Conservation (phyloP, 2,329 filamentous ascomycete genomes). For the Talaromyces marneffei region DNA sequence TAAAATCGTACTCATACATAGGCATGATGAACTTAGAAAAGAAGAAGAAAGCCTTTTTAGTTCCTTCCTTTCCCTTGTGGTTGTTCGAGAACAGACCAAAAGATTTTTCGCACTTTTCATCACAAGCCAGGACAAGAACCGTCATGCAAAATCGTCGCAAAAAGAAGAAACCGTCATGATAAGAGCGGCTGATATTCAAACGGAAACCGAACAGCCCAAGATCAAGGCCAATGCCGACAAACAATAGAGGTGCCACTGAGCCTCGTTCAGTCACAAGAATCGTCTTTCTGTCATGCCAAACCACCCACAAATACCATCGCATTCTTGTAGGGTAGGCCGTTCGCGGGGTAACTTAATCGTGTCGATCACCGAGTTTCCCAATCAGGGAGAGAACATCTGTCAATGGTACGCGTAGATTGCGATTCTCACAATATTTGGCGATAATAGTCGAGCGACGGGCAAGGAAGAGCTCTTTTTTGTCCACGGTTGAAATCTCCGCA, state of each 20-base stretch:
- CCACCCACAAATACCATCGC: neutral
- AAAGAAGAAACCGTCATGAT: neutral
- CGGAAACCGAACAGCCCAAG: neutral
- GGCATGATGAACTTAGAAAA: neutral
- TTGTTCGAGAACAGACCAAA: neutral
- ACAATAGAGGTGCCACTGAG: no score
- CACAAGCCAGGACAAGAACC: neutral
- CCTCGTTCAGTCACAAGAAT: no score
- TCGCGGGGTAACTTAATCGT: neutral
- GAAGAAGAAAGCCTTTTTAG: neutral
- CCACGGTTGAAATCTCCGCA: constrained; percentile 16
- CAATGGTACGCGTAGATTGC: constrained; percentile 37
- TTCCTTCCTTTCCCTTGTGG: neutral
- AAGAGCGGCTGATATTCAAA: neutral
- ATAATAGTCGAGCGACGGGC: constrained; percentile 35
- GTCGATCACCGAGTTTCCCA: constrained; percentile 16
- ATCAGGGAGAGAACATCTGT: constrained; percentile 40
- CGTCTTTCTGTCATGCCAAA: neutral
- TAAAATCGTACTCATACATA: constrained; percentile 3
- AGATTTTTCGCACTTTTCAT: neutral
- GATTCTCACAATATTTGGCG: constrained; percentile 36
- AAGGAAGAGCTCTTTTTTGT: constrained; percentile 36
- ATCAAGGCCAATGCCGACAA: neutral
- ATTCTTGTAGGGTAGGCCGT: neutral
- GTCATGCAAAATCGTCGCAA: neutral